Percentiles rank a stretch among this genome's conserved stretches.
These are phyloP conservation scores for Helicostylum pulchrum DNA, from an alignment of 192 early-diverging fungal genomes.

Conservation along the genomic window DNA sequence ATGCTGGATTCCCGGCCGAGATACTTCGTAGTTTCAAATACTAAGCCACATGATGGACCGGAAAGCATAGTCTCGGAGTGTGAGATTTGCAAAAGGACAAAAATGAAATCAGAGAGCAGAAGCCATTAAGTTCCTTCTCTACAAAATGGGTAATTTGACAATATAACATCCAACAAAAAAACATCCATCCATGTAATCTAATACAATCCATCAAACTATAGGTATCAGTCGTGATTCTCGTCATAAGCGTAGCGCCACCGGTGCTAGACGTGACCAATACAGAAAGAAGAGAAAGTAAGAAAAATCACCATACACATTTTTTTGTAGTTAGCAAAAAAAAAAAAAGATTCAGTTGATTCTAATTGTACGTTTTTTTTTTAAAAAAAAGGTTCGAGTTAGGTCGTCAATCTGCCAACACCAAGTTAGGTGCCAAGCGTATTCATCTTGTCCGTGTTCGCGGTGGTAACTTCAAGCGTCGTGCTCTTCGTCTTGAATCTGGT, in stretches of 20 bases:
- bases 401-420: conserved; percentile 97
- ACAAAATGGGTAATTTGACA: conserved; percentile 16
- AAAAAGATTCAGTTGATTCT: not conserved
- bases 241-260: conserved; percentile 96
- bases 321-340: not conserved
- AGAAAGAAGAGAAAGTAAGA: conserved; percentile 98
- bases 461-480: conserved; percentile 98
- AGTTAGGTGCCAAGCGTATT: conserved; percentile 95
- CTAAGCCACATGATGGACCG: conserved; percentile 9
- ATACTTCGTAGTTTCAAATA: no score
- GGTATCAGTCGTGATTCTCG: conserved; percentile 99
- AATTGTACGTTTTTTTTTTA: not conserved
- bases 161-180: conserved; percentile 1
- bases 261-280: conserved; percentile 99
- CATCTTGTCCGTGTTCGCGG: conserved; percentile 96
- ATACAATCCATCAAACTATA: conserved; percentile 27
- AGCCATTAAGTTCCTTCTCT: conserved; percentile 24
- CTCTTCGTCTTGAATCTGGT: conserved; percentile 93
- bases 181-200: conserved; percentile 34
- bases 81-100: conserved; percentile 6
- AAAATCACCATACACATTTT: not conserved
- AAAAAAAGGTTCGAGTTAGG: conserved; percentile 85
- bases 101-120: conserved; percentile 13
- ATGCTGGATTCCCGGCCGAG: no score
- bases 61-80: conserved; percentile 4